A percentile compares a stretch with the other conserved stretches of the same genome.
phyloP scores from a whole-genome alignment of 495 filamentous ascomycete genomes.

The Coniosporium apollinis region DNA sequence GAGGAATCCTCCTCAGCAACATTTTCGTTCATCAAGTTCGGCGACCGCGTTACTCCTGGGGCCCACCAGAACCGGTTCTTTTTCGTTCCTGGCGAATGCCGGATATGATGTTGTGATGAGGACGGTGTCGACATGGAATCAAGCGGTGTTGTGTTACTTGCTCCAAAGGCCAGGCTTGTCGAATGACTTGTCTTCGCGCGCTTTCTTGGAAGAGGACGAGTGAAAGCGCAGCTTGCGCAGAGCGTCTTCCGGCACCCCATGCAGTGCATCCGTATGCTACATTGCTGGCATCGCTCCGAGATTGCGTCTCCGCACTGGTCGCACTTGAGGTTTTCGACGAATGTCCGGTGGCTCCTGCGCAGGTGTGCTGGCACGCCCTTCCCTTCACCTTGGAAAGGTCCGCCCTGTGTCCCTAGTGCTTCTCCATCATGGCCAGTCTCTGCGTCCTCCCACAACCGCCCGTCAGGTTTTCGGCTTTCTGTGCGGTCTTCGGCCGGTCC shows the following conservation, averaged over 20 bases:
- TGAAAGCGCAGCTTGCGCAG: slow-evolving; percentile 44
- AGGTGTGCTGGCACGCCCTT: slow-evolving; percentile 38
- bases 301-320: slow-evolving; percentile 37
- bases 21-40: slow-evolving; percentile 40
- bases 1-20: slow-evolving; percentile 19
- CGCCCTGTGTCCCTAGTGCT: slow-evolving; percentile 32
- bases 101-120: no score
- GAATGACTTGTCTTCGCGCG: slow-evolving; percentile 14
- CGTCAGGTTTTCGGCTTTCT: no score
- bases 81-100: background rate
- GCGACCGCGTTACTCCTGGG: slow-evolving; percentile 33
- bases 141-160: no score
- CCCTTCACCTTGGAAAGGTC: slow-evolving; percentile 32
- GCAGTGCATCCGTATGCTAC: slow-evolving; percentile 47
- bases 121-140: no score
- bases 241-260: slow-evolving; percentile 45
- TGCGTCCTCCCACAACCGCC: slow-evolving; percentile 40
- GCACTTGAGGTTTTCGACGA: slow-evolving; percentile 37
- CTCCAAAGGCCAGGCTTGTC: slow-evolving; percentile 10
- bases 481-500: slow-evolving; percentile 24
- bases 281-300: slow-evolving; percentile 42
- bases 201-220: slow-evolving; percentile 32
- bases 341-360: slow-evolving; percentile 35
- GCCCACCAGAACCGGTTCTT: slow-evolving; percentile 39
- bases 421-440: slow-evolving; percentile 40